Conservation (phyloP, 495 filamentous ascomycete genomes). For the Aspergillus conjunctus region DNA sequence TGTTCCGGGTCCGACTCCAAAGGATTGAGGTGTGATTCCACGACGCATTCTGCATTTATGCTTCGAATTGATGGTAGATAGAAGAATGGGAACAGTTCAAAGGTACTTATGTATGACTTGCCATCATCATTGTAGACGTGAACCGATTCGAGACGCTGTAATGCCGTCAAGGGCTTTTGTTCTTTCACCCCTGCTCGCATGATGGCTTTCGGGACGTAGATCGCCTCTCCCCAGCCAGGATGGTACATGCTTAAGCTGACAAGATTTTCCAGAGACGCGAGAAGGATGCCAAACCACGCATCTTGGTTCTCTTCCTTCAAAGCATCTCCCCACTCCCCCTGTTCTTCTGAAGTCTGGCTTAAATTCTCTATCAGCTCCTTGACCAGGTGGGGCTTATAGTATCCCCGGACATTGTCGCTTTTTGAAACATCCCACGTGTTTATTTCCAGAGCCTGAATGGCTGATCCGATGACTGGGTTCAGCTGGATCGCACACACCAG, state of each 20-base stretch:
- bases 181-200: neutral
- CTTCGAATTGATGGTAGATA: constrained; percentile 18
- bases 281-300: constrained; percentile 15
- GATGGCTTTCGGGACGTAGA: neutral
- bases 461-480: constrained; percentile 6
- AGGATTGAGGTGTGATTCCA: constrained; percentile 1
- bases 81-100: constrained; percentile 18
- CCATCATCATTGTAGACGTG: neutral
- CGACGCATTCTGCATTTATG: neutral
- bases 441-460: neutral
- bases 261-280: constrained; percentile 13
- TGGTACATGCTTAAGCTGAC: neutral
- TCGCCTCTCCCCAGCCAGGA: neutral
- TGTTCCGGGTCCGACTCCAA: neutral
- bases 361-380: neutral
- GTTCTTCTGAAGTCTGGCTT: constrained; percentile 6
- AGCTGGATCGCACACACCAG: neutral
- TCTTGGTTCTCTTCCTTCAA: constrained; percentile 8
- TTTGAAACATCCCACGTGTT: neutral
- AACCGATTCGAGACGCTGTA: constrained; percentile 16
- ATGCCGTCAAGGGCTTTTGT: neutral
- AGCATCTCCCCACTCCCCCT: constrained; percentile 8
- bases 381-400: neutral
- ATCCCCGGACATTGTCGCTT: neutral
- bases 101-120: neutral